These are phyloP conservation scores for Trichoderma harzianum DNA, from an alignment of 2,329 filamentous ascomycete species.

Conservation along the genomic window DNA sequence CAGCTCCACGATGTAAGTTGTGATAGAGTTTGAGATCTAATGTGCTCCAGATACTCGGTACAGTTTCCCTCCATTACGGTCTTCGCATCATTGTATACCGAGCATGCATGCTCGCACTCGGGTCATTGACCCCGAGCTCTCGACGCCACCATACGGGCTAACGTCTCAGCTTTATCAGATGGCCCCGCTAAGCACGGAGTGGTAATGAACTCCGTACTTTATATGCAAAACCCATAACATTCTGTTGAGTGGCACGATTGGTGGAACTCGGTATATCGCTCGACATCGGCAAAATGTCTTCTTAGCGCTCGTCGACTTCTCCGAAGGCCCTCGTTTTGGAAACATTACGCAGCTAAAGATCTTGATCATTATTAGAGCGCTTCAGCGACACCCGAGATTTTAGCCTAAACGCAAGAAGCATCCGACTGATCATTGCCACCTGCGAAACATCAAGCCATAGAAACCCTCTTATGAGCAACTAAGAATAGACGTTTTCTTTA, in stretches of 20 bases:
- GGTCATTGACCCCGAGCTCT: neutral
- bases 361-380: neutral
- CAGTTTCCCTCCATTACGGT: neutral
- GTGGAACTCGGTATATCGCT: neutral
- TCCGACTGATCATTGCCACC: neutral
- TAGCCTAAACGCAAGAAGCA: slow-evolving; percentile 1
- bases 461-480: neutral
- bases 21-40: neutral
- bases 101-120: neutral
- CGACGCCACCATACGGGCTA: neutral
- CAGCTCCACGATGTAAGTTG: neutral
- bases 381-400: neutral
- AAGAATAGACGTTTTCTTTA: neutral
- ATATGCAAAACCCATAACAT: neutral
- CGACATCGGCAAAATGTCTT: neutral
- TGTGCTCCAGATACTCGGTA: neutral
- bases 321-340: neutral
- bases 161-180: neutral
- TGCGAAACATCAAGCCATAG: no score
- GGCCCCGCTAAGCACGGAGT: neutral
- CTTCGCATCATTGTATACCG: neutral
- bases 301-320: neutral
- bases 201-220: neutral
- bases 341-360: neutral
- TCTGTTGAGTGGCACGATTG: neutral